Conservation (phyloP, 257 asterid species). For the Cynanchum wilfordii region DNA sequence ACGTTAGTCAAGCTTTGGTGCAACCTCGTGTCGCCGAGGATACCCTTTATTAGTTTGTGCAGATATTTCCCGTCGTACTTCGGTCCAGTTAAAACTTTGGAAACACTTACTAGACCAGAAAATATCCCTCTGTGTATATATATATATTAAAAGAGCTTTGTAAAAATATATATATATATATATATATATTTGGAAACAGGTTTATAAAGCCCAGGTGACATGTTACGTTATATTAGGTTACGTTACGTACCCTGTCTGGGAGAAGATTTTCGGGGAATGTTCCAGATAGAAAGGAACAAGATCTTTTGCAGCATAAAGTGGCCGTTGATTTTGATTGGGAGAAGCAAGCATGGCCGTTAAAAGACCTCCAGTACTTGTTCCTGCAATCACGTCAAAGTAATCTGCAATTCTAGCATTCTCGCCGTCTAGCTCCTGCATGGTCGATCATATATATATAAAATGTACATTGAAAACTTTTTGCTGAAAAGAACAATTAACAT, state of each 20-base stretch:
- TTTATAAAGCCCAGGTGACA: too few species aligned
- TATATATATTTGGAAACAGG: too few species aligned
- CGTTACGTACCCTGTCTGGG: constrained; percentile 3
- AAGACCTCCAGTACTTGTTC: constrained; percentile 69
- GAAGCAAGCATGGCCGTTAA: constrained; percentile 57
- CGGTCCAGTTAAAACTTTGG: constrained; percentile 26
- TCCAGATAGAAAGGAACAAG: constrained; percentile 40
- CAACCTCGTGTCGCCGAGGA: constrained; percentile 27
- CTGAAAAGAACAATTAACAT: too few species aligned
- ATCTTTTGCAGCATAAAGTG: constrained; percentile 50
- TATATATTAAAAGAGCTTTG: too few species aligned
- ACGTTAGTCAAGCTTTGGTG: constrained; percentile 38
- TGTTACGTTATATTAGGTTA: too few species aligned
- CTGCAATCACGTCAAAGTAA: constrained; percentile 62
- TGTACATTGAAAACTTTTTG: too few species aligned
- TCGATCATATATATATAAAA: too few species aligned
- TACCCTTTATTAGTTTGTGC: constrained; percentile 29
- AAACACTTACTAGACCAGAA: constrained; percentile 9
- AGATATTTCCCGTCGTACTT: constrained; percentile 46
- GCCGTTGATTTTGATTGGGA: constrained; percentile 41
- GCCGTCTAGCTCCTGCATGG: constrained; percentile 1
- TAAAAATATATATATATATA: too few species aligned
- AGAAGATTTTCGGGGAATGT: constrained; percentile 31
- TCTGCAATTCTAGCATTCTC: constrained; percentile 52
- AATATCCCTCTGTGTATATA: constrained; percentile 25